Base-by-base conservation (phyloP, 1,284 basidiomycete genomes). In the Malassezia sp. region DNA sequence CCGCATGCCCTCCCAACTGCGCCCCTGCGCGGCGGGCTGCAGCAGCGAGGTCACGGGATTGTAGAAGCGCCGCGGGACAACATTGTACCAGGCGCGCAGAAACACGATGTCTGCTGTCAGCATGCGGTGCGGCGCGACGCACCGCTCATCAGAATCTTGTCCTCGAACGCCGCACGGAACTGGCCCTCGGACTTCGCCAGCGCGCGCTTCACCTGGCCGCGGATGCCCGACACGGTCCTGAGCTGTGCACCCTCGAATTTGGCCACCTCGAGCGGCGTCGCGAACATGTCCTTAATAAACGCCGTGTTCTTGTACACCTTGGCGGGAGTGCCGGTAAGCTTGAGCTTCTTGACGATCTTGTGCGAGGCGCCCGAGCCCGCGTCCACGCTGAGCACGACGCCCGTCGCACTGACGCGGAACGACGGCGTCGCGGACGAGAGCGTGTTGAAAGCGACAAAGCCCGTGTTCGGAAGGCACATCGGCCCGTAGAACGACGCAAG, bases 231-330 rank as follows among this genome's bases (percentile, higher is more conserved):
- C 7, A 97, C 93, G 0, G 93, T 97, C 56, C 83, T 78, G 49
- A 99, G 80, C 68, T 85, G 87, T 11, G 91, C 93, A 9, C 93
- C 93, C 72, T 99, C 93, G 61, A 97, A 97, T 72, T 95, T 96
- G 52, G 90, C 88, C 10, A 97, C 89, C 71, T 97, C 91, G 24
- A 97, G 77, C 10, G 85, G 81, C 38, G 79, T 82, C 51, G 75
- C 82, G 74, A 97, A 97, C 91, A 99, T 99, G 67, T 95, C 88
- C 75, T 84, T 89, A 61, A 99, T 77, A 70, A 97, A 99, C 0
- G 89, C 93, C 12, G 93, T 99, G 73, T 99, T 99, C 75, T 96
- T 97, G 78, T 84, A 97, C 49, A 97, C 85, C 77, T 96, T 96
- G 74, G 82, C 85, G 21, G 93, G 91, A 22, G 81, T 78, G 35